phyloP scores from a whole-genome alignment of 345 rosid genomes.

The Citrus sinensis region DVS_A1.0 CM039163.1:42554501-42555000 shows the following conservation, averaged over 20 bases:
- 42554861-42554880: not conserved
- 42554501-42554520: not conserved
- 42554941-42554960: not conserved
- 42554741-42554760: not conserved
- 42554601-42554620: not conserved
- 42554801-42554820: constrained; percentile 4
- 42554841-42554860: not conserved
- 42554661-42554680: not conserved
- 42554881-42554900: not conserved
- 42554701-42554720: not conserved
- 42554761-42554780: not conserved
- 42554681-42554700: not conserved
- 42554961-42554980: not conserved
- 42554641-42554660: not conserved
- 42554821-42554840: not conserved
- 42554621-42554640: not conserved
- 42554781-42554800: not conserved
- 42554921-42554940: not conserved
- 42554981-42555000: not conserved
- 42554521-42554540: not conserved
- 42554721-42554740: not conserved
- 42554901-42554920: not conserved
- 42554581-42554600: not conserved
- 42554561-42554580: not conserved
- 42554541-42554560: not conserved